These are phyloP conservation scores for Globisporangium parvum DNA, from an alignment of 352 stramenopile species.

Conservation along the genomic window DNA sequence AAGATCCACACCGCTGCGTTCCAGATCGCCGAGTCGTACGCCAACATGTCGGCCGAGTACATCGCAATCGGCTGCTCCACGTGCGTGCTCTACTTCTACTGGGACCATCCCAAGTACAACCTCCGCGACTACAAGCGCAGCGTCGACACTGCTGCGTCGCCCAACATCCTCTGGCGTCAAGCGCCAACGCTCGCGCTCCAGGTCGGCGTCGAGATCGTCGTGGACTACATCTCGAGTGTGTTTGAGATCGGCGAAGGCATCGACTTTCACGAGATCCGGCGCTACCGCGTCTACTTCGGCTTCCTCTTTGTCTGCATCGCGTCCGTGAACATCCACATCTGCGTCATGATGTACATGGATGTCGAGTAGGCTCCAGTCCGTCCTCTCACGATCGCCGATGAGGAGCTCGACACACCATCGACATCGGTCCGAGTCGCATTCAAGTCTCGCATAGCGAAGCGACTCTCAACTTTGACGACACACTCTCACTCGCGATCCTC, in stretches of 20 bases:
- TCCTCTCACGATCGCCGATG: no score
- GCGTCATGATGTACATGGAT: slow-evolving; percentile 14
- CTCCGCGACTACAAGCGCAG: not conserved
- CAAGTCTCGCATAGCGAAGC: no score
- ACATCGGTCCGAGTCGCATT: no score
- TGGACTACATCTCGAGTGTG: slow-evolving; percentile 7
- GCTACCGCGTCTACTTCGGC: slow-evolving; percentile 20
- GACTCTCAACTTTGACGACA: no score
- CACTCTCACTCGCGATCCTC: no score
- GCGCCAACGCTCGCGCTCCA: slow-evolving; percentile 7
- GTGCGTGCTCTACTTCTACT: slow-evolving; percentile 33
- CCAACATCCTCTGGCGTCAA: not conserved
- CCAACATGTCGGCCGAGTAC: slow-evolving; percentile 49
- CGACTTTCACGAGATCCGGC: slow-evolving; percentile 20
- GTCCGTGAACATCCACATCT: slow-evolving; percentile 30
- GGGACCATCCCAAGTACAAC: slow-evolving; percentile 25
- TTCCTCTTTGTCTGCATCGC: slow-evolving; percentile 22
- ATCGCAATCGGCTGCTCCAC: slow-evolving; percentile 38
- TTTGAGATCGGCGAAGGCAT: slow-evolving; percentile 6
- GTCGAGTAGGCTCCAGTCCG: no score
- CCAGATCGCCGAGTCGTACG: slow-evolving; percentile 30
- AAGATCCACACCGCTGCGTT: slow-evolving; percentile 18
- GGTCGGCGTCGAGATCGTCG: slow-evolving; percentile 6
- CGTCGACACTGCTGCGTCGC: not conserved
- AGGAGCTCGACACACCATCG: no score